These are phyloP conservation scores for Suillus placidus DNA, from an alignment of 768 basidiomycete genomes.

Conservation along the genomic window DNA sequence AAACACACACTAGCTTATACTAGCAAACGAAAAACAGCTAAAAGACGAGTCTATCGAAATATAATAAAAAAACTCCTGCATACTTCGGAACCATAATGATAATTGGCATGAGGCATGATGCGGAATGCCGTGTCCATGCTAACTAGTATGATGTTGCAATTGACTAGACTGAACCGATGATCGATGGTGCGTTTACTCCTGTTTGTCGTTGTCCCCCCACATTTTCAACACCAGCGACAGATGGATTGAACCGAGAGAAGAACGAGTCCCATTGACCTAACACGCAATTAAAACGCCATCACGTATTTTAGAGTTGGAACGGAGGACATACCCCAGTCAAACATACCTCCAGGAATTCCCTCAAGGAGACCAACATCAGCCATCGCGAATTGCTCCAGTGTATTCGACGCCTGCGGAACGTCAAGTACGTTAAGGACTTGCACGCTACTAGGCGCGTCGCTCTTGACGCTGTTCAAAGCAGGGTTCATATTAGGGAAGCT, in stretches of 20 bases:
- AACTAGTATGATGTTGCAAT: background rate
- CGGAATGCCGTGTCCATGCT: background rate
- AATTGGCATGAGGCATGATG: background rate
- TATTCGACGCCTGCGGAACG: slow-evolving; percentile 53
- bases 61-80: background rate
- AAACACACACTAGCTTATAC: background rate
- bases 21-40: background rate
- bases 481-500: slow-evolving; percentile 70
- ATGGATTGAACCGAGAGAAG: slow-evolving; percentile 60
- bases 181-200: background rate
- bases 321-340: slow-evolving; percentile 72
- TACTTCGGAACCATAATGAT: background rate
- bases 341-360: slow-evolving; percentile 82
- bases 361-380: slow-evolving; percentile 73
- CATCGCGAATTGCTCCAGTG: slow-evolving; percentile 65
- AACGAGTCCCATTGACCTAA: slow-evolving; percentile 84
- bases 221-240: slow-evolving; percentile 10
- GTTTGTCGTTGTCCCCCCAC: slow-evolving; percentile 11
- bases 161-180: background rate
- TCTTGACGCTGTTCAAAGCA: slow-evolving; percentile 57
- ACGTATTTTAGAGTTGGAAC: slow-evolving; percentile 24
- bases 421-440: slow-evolving; percentile 81
- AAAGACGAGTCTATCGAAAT: background rate
- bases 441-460: slow-evolving; percentile 49
- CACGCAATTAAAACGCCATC: slow-evolving; percentile 4